A percentile compares a stretch with the other conserved stretches of the same genome.
These are phyloP conservation scores for Ceratorhiza oryzae-sativae DNA, from an alignment of 1,284 basidiomycete species.

Conservation along the genomic window DNA sequence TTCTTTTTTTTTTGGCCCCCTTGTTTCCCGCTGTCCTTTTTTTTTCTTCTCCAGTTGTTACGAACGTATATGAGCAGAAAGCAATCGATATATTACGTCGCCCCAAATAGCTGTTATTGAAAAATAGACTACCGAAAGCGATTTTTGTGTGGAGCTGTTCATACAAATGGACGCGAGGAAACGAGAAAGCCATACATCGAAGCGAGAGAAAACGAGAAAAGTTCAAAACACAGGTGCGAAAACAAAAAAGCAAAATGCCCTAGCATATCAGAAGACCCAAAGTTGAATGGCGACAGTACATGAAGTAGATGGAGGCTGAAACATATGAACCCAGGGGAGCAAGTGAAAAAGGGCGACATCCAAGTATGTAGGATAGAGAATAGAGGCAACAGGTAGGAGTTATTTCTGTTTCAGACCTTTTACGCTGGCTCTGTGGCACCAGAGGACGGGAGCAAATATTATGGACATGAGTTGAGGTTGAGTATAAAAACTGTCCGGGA, in stretches of 20 bases:
- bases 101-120: conserved; percentile 26
- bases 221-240: not conserved
- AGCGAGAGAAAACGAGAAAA: not conserved
- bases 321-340: conserved; percentile 7
- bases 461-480: not conserved
- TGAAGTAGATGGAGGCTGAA: not conserved
- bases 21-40: not conserved
- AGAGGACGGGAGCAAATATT: conserved; percentile 16
- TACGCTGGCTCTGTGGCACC: conserved; percentile 32
- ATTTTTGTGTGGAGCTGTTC: conserved; percentile 24
- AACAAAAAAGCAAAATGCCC: conserved; percentile 8
- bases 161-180: conserved; percentile 17
- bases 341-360: conserved; percentile 22
- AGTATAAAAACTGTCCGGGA: conserved; percentile 2
- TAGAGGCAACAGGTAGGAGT: not conserved
- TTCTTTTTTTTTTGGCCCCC: too few relatives aligned
- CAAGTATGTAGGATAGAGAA: conserved; percentile 10
- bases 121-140: conserved; percentile 32
- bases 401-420: conserved; percentile 29
- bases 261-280: conserved; percentile 6
- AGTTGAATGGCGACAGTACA: not conserved
- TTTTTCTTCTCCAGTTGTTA: not conserved
- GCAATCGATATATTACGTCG: conserved; percentile 35
- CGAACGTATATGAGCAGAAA: not conserved
- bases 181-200: conserved; percentile 18